Conservation (phyloP, 2,329 filamentous ascomycete species). For the Magnaporthiopsis poae region DNA sequence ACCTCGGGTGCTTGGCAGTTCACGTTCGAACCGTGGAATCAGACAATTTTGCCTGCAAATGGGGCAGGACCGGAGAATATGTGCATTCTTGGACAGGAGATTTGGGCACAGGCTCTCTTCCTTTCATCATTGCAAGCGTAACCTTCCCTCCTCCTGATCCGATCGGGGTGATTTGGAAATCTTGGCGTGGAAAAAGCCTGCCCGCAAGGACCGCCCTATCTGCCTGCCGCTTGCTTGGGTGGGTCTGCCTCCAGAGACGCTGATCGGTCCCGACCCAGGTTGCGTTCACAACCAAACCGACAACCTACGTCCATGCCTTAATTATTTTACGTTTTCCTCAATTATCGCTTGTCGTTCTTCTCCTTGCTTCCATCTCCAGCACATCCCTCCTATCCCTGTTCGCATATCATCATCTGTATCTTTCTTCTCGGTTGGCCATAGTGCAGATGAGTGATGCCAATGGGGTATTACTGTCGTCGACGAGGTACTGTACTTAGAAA, state of each 20-base stretch:
- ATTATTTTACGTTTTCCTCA: too few relatives aligned
- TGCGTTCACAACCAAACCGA: too few relatives aligned
- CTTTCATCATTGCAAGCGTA: background rate
- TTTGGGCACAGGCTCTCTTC: background rate
- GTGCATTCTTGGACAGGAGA: background rate
- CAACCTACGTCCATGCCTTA: too few relatives aligned
- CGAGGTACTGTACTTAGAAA: too few relatives aligned
- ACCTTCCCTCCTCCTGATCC: background rate
- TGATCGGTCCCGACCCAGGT: background rate
- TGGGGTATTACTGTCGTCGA: too few relatives aligned
- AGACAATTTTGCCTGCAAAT: background rate
- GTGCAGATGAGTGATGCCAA: too few relatives aligned
- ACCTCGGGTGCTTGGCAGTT: background rate
- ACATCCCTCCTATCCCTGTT: too few relatives aligned
- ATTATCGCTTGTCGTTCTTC: too few relatives aligned
- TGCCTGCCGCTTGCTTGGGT: background rate
- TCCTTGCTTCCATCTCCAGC: too few relatives aligned
- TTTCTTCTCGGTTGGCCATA: too few relatives aligned
- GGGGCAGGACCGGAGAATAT: background rate
- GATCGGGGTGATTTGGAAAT: background rate
- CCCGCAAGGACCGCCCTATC: background rate
- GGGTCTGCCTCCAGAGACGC: background rate
- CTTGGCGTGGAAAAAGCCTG: background rate
- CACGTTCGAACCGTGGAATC: background rate
- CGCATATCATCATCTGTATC: too few relatives aligned